Conservation (phyloP, 129 eudicot species). For the Mikania micrantha region DNA sequence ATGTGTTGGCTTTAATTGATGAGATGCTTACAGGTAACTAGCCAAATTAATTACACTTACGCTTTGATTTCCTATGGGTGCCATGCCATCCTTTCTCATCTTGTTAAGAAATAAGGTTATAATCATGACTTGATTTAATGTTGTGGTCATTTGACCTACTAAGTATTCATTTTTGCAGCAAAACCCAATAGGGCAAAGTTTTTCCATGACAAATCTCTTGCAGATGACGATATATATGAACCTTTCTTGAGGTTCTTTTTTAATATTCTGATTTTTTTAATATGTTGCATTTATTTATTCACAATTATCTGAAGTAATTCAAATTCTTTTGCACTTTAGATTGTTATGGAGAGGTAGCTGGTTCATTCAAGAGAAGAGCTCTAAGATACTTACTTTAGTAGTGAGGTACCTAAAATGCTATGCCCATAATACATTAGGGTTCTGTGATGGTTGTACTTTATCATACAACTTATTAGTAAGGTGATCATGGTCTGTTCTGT, state of each 20-base stretch:
- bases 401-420: conserved; percentile 50
- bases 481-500: background rate
- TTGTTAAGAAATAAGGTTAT: background rate
- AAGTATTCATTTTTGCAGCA: conserved; percentile 39
- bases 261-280: background rate
- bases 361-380: conserved; percentile 96
- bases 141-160: conserved; percentile 9
- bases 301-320: background rate
- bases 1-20: conserved; percentile 77
- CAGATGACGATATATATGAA: conserved; percentile 69
- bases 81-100: conserved; percentile 10
- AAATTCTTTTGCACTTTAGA: conserved; percentile 35
- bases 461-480: background rate
- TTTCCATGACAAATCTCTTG: conserved; percentile 75
- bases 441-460: background rate
- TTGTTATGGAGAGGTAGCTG: conserved; percentile 90
- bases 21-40: conserved; percentile 77
- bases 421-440: background rate
- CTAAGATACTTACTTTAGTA: conserved; percentile 79
- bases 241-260: conserved; percentile 74
- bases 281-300: background rate
- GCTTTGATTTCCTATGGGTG: background rate
- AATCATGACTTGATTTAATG: background rate
- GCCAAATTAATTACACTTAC: background rate
- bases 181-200: conserved; percentile 68